phyloP scores from a whole-genome alignment of 169 alveolate genomes.

The Plasmodium knowlesi region DNA sequence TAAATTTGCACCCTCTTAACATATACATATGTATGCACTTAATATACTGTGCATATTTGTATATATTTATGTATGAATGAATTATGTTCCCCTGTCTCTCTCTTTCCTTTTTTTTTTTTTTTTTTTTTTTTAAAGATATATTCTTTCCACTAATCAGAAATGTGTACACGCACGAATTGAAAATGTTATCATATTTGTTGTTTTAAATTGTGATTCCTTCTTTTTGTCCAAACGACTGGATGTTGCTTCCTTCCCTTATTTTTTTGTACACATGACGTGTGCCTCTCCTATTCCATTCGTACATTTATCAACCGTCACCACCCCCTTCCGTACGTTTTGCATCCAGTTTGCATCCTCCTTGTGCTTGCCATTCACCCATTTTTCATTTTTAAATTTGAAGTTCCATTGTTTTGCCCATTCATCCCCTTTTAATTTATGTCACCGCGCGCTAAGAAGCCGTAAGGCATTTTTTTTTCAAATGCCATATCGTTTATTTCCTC shows the following conservation, averaged over 20 bases:
- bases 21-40: conserved; percentile 7
- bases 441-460: not conserved
- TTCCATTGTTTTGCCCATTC: not conserved
- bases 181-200: conserved; percentile 32
- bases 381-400: conserved; percentile 18
- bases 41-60: not conserved
- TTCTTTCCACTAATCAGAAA: conserved; percentile 7
- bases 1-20: conserved; percentile 58
- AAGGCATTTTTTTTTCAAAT: not conserved
- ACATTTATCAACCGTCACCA: not conserved
- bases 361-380: not conserved
- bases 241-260: conserved; percentile 11
- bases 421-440: conserved; percentile 8
- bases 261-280: not conserved
- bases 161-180: conserved; percentile 29
- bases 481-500: not conserved
- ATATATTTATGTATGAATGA: not conserved
- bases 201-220: conserved; percentile 31
- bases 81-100: not conserved
- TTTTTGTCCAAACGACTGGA: conserved; percentile 43
- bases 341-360: not conserved
- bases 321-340: conserved; percentile 1
- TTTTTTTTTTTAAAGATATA: conserved; percentile 19
- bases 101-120: conserved; percentile 7
- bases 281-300: not conserved